Base-by-base conservation (phyloP, 179 eudicot genomes). In the Dionaea muscipula region DNA sequence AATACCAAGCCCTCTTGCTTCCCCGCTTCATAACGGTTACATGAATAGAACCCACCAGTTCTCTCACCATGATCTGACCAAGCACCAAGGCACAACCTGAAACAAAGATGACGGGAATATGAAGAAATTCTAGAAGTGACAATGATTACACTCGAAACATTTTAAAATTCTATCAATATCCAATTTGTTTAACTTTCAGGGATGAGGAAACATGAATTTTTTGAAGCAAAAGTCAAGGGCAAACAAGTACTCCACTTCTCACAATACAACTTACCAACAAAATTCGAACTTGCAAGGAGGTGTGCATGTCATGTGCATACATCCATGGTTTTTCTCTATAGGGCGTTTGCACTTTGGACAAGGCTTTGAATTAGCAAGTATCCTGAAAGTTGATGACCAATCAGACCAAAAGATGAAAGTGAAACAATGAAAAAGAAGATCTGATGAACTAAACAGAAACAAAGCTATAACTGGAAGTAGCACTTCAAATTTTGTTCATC, bases 291-390 rank as follows among this genome's bases (percentile, higher is more conserved):
- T 71, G 75, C 90, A 82, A 17, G 81, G 85, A n/a, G 79, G 76
- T 24, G 74, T 77, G 69, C 94, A 84, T 25, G 85, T 77, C 62
- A 84, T 81, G 60, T 79, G 94, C 85, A 79, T 79, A 70, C 88
- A 84, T 40, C 88, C 88, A 57, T 75, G 75, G 52, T 81, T 84
- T 65, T 84, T 84, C 81, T 84, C 94, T 56, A 79, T 84, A 39
- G 94, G 83, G n/a, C 88, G 76, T 60, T 79, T 79, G 75, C 94
- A 81, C 72, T 84, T 81, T 0, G 88, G 94, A 68, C 94, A 84
- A 62, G 88, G 80, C 73, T 84, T 81, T 55, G 94, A 74, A 55
- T 81, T 72, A 11, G 88, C 88, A 18, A 84, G 65, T 49, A 84
- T 79, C 88, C 83, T 82, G 73, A 41, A 72, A 53, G 10, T 18